Conservation (phyloP, 108 stramenopile species). For the Mediolabrus comicus region DNA sequence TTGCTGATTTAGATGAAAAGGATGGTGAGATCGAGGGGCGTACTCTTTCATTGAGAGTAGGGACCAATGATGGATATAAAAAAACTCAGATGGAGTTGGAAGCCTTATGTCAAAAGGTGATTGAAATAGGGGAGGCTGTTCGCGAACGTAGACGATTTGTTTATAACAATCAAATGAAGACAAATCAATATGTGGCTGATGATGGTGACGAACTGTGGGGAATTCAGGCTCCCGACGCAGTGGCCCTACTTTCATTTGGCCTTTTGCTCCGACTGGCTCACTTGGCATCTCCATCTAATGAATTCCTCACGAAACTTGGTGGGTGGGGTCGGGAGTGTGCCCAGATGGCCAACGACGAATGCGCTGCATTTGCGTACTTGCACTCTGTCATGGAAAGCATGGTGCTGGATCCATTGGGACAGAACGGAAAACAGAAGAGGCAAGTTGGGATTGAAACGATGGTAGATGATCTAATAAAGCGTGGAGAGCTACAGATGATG, state of each 20-base stretch:
- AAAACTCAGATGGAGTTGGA: constrained; percentile 15
- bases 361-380: constrained; percentile 59
- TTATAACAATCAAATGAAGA: constrained; percentile 3
- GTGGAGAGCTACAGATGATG: neutral
- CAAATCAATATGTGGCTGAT: neutral
- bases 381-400: constrained; percentile 34
- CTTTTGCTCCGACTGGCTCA: constrained; percentile 55
- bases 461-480: constrained; percentile 8
- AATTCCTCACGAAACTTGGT: constrained; percentile 7
- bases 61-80: constrained; percentile 13
- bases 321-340: constrained; percentile 42
- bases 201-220: constrained; percentile 28
- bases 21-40: neutral
- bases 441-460: neutral
- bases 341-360: constrained; percentile 52
- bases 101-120: constrained; percentile 13
- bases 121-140: constrained; percentile 9
- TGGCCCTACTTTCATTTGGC: constrained; percentile 63
- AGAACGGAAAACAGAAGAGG: neutral
- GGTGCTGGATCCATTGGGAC: constrained; percentile 27
- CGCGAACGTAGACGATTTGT: constrained; percentile 27
- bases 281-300: neutral
- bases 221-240: constrained; percentile 36
- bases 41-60: constrained; percentile 19
- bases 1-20: constrained; percentile 21